phyloP scores from a whole-genome alignment of 345 rosid genomes.

The Microcos paniculata region DNA sequence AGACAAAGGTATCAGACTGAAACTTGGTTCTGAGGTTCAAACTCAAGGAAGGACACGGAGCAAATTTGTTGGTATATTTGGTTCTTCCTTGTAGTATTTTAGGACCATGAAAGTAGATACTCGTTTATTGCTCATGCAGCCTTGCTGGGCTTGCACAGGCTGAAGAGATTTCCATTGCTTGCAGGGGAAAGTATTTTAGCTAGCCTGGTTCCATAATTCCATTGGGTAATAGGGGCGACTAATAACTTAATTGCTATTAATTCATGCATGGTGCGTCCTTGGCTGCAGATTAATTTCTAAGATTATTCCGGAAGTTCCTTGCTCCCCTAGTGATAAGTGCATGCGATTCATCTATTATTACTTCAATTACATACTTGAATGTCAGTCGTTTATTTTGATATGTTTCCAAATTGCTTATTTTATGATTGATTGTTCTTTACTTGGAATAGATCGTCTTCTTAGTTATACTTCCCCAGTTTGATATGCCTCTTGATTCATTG shows the following conservation, averaged over 20 bases:
- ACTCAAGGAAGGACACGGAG: not conserved
- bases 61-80: not conserved
- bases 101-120: not conserved
- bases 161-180: not conserved
- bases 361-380: not conserved
- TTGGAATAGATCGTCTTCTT: not conserved
- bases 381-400: not conserved
- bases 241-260: not conserved
- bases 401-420: not conserved
- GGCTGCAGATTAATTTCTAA: not conserved
- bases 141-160: not conserved
- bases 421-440: conserved; percentile 2
- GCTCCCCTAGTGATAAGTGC: not conserved
- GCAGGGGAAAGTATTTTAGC: conserved; percentile 1
- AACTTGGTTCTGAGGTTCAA: not conserved
- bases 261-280: not conserved
- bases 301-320: not conserved
- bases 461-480: not conserved
- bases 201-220: not conserved
- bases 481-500: conserved; percentile 6
- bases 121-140: not conserved
- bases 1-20: not conserved
- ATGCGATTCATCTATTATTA: not conserved
- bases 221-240: not conserved
- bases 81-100: not conserved